Conservation (phyloP, 176 grass and related monocot species). For the Aegilops bicornis region DNA sequence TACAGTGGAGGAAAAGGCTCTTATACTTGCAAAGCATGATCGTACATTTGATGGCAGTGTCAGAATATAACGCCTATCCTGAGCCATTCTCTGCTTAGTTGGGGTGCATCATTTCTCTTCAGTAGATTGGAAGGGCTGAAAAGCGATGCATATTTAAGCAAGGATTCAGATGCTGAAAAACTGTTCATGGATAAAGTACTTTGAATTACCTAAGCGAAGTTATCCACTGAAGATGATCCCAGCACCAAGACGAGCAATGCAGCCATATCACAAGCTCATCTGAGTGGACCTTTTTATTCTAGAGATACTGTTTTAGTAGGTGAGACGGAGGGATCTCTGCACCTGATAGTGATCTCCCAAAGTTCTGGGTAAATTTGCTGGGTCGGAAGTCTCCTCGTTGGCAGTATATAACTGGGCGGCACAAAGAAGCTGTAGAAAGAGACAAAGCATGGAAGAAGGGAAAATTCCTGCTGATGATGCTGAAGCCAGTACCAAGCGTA, state of each 20-base stretch:
- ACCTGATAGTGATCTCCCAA: conserved; percentile 63
- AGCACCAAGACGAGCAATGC: conserved; percentile 14
- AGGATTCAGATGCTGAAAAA: conserved; percentile 30
- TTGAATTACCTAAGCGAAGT: conserved; percentile 40
- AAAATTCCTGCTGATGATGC: conserved; percentile 42
- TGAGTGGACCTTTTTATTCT: conserved; percentile 64
- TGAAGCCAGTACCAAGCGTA: conserved; percentile 54
- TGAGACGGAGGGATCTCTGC: conserved; percentile 63
- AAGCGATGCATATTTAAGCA: conserved; percentile 36
- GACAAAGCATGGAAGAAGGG: conserved; percentile 43
- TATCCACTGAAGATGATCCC: conserved; percentile 41
- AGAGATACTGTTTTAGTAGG: conserved; percentile 54
- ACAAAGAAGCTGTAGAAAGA: conserved; percentile 72
- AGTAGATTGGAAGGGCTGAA: conserved; percentile 56
- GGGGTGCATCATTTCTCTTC: conserved; percentile 78
- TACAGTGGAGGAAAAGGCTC: conserved; percentile 83
- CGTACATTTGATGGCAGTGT: conserved; percentile 59
- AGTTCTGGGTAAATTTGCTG: conserved; percentile 82
- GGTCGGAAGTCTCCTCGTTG: conserved; percentile 59
- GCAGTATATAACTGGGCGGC: conserved; percentile 63
- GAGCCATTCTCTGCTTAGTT: conserved; percentile 80
- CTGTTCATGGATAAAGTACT: conserved; percentile 50
- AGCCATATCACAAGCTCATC: conserved; percentile 50
- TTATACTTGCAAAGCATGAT: conserved; percentile 78
- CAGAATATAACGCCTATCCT: conserved; percentile 54